Conservation (phyloP, 257 asterid species). For the Solanum tacnaense region DNA sequence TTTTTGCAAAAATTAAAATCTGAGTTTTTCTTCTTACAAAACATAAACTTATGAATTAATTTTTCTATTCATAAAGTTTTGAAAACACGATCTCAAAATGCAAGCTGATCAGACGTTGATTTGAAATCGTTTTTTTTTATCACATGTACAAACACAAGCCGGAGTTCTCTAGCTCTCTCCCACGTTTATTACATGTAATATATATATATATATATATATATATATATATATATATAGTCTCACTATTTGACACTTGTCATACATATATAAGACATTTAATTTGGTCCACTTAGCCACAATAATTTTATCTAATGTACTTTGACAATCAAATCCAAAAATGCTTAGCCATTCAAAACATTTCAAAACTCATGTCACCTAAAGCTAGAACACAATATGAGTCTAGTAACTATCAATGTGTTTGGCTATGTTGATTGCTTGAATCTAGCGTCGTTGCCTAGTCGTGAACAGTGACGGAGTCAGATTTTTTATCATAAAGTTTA, state of each 20-base stretch:
- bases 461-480: fast-evolving
- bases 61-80: not conserved
- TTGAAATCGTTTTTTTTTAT: not conserved
- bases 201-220: too few relatives aligned
- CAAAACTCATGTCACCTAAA: not conserved
- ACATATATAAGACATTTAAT: not conserved
- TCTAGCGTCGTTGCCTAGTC: too few relatives aligned
- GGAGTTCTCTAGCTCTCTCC: too few relatives aligned
- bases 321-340: not conserved
- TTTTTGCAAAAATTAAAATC: not conserved
- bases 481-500: too few relatives aligned
- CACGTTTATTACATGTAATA: not conserved
- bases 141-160: not conserved
- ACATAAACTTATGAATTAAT: not conserved
- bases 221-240: too few relatives aligned
- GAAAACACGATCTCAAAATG: not conserved
- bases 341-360: not conserved
- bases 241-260: not conserved
- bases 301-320: too few relatives aligned
- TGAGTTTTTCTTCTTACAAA: not conserved
- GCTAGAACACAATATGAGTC: not conserved
- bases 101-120: not conserved
- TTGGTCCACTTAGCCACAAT: not conserved
- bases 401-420: not conserved
- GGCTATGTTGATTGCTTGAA: not conserved